phyloP scores from a whole-genome alignment of 2,329 filamentous ascomycete species.

The Bipolaris gigantea region DNA sequence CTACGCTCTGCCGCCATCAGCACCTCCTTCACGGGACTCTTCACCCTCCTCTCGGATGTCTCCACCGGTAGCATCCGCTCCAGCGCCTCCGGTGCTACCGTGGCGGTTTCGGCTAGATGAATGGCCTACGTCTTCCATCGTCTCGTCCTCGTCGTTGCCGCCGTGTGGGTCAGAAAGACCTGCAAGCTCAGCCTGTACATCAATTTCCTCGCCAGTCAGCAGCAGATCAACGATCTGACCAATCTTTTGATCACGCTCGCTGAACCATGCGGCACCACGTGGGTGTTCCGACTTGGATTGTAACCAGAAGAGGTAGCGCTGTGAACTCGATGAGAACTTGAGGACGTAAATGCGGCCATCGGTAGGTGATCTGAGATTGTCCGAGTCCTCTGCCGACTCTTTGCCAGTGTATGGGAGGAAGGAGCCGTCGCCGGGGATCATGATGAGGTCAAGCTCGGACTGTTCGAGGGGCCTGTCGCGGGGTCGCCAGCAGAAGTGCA shows the following conservation, averaged over 20 bases:
- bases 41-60: constrained; percentile 90
- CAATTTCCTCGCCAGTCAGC: constrained; percentile 84
- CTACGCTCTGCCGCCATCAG: constrained; percentile 99
- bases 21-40: constrained; percentile 85
- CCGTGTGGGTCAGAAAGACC: constrained; percentile 58
- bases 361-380: constrained; percentile 64
- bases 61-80: constrained; percentile 83
- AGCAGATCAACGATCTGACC: constrained; percentile 83
- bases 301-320: constrained; percentile 93
- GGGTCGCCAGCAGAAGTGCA: constrained; percentile 97
- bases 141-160: constrained; percentile 65
- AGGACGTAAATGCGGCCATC: constrained; percentile 91
- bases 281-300: constrained; percentile 84
- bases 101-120: constrained; percentile 36
- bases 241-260: constrained; percentile 81
- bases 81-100: constrained; percentile 71
- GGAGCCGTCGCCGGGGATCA: constrained; percentile 86
- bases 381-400: constrained; percentile 57
- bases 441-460: constrained; percentile 85
- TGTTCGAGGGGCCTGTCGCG: constrained; percentile 69
- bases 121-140: constrained; percentile 60
- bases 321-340: constrained; percentile 90
- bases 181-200: constrained; percentile 71
- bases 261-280: constrained; percentile 73
- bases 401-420: constrained; percentile 72